phyloP scores from a whole-genome alignment of 179 eudicot species.

The Gypsophila paniculata region DNA sequence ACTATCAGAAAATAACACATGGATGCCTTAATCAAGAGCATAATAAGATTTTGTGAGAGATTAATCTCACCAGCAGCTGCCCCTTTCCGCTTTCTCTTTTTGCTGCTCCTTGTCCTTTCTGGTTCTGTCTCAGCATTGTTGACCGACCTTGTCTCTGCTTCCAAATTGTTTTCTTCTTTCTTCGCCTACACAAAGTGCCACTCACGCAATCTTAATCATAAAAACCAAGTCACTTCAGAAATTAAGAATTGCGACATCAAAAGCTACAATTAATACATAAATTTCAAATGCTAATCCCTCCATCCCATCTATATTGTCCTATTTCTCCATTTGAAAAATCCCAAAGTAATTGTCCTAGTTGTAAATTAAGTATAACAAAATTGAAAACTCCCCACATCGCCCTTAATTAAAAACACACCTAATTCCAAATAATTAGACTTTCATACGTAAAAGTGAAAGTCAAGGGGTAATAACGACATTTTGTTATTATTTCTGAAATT shows the following conservation, averaged over 20 bases:
- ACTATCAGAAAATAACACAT: slow-evolving; percentile 1
- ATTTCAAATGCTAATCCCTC: neutral
- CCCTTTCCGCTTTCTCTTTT: slow-evolving; percentile 77
- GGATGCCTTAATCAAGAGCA: neutral
- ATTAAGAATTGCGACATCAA: neutral
- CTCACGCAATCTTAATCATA: neutral
- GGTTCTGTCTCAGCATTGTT: slow-evolving; percentile 23
- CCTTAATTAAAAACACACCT: no score
- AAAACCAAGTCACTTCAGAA: neutral
- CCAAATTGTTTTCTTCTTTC: slow-evolving; percentile 37
- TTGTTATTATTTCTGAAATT: no score
- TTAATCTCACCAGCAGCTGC: slow-evolving; percentile 37
- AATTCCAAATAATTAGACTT: no score
- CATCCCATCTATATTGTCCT: no score
- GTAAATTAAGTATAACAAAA: no score
- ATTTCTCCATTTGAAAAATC: no score
- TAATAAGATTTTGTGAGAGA: neutral
- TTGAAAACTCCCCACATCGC: no score
- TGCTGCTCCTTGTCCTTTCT: slow-evolving; percentile 31
- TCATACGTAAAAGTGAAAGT: no score
- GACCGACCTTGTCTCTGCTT: slow-evolving; percentile 25
- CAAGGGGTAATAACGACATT: no score
- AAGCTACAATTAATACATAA: neutral
- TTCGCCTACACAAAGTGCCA: slow-evolving; percentile 40
- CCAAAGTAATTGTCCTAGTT: no score